phyloP scores from a whole-genome alignment of 352 stramenopile genomes.

The Globisporangium heterothallicum region DNA sequence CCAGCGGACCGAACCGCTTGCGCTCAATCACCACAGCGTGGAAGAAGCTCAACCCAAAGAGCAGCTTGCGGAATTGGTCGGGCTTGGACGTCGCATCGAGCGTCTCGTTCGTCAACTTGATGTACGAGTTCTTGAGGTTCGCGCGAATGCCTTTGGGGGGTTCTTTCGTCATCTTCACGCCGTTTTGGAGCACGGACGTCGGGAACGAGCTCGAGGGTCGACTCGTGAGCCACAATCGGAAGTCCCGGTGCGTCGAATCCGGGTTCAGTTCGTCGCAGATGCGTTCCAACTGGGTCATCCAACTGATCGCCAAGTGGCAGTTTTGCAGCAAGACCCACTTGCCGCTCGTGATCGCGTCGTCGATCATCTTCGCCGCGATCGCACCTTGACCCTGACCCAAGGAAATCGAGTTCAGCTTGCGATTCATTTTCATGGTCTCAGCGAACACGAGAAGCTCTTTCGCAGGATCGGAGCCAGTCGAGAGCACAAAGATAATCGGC shows the following conservation, averaged over 20 bases:
- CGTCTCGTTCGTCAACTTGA: constrained; percentile 84
- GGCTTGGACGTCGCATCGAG: constrained; percentile 15
- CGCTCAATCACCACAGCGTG: constrained; percentile 79
- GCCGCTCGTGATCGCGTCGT: constrained; percentile 78
- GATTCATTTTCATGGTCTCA: constrained; percentile 77
- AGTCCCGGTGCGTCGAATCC: constrained; percentile 89
- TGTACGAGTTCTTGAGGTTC: constrained; percentile 89
- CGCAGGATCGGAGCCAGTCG: constrained; percentile 83
- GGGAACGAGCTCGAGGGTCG: constrained; percentile 61
- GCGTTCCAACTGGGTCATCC: constrained; percentile 89
- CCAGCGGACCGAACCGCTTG: constrained; percentile 81
- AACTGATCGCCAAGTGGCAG: constrained; percentile 90
- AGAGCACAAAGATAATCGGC: constrained; percentile 90
- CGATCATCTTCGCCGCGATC: constrained; percentile 85
- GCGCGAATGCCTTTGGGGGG: constrained; percentile 86
- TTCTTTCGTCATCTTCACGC: constrained; percentile 94
- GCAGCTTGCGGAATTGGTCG: constrained; percentile 52
- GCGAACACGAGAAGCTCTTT: constrained; percentile 87
- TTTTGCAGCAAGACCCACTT: constrained; percentile 93
- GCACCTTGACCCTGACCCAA: constrained; percentile 87
- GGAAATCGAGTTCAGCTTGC: constrained; percentile 85
- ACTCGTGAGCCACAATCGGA: constrained; percentile 90
- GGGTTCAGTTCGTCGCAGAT: constrained; percentile 88
- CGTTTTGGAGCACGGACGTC: constrained; percentile 88
- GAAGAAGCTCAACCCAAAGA: constrained; percentile 49